Conservation (phyloP, 805 yeast genomes). For the Yamadazyma laniorum region DNA sequence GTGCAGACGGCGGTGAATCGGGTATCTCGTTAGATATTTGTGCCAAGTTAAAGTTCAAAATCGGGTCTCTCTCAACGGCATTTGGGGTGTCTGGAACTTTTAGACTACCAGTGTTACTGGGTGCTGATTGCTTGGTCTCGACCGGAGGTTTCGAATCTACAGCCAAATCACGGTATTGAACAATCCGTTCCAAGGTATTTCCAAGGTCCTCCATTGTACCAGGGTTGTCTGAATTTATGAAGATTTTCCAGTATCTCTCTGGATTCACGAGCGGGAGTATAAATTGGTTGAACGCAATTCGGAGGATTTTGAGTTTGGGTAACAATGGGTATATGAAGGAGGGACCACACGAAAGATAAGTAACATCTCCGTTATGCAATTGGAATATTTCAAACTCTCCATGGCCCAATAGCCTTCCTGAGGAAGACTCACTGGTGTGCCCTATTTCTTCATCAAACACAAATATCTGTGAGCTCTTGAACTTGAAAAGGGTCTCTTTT, state of each 20-base stretch:
- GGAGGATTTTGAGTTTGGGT: constrained; percentile 58
- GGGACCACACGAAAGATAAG: constrained; percentile 64
- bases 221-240: constrained; percentile 32
- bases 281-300: constrained; percentile 48
- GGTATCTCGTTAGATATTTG: constrained; percentile 32
- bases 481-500: constrained; percentile 35
- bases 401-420: constrained; percentile 55
- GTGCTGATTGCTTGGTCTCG: background rate
- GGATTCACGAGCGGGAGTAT: constrained; percentile 71
- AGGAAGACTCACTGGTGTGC: constrained; percentile 7
- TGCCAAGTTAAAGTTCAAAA: constrained; percentile 14
- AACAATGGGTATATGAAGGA: constrained; percentile 71
- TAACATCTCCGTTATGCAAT: constrained; percentile 54
- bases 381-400: constrained; percentile 62
- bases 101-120: background rate
- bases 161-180: constrained; percentile 39
- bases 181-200: constrained; percentile 37
- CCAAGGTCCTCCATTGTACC: constrained; percentile 28
- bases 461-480: constrained; percentile 30
- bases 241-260: constrained; percentile 67
- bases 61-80: background rate
- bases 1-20: constrained; percentile 45
- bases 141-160: constrained; percentile 10
- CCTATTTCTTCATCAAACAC: constrained; percentile 35
- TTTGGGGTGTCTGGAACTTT: constrained; percentile 4